Conservation (phyloP, 768 basidiomycete genomes). For the Leccinum truebloodii region DNA sequence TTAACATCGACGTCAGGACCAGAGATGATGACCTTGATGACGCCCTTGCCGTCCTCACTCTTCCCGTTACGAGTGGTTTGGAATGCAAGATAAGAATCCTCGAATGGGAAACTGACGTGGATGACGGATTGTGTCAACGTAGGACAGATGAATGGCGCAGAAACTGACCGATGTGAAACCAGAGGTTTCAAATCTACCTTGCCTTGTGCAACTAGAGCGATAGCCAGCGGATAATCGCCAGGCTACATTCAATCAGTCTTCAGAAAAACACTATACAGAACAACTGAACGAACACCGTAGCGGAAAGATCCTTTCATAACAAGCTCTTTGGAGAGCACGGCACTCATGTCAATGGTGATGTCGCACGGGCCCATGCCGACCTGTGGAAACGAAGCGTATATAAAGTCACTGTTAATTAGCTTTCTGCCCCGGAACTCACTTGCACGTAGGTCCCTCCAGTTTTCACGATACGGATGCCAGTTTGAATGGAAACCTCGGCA, state of each 20-base stretch:
- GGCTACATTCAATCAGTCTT: constrained; percentile 44
- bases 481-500: constrained; percentile 91
- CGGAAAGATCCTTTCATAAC: constrained; percentile 91
- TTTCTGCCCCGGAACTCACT: constrained; percentile 33
- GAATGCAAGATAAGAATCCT: constrained; percentile 80
- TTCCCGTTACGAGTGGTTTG: constrained; percentile 76
- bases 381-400: constrained; percentile 22
- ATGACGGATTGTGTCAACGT: not conserved
- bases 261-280: not conserved
- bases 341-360: constrained; percentile 69
- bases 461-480: constrained; percentile 73
- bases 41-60: constrained; percentile 81
- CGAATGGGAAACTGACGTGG: constrained; percentile 62
- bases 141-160: not conserved
- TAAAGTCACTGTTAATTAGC: not conserved
- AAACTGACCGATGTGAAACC: constrained; percentile 77
- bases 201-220: constrained; percentile 79
- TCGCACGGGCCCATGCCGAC: constrained; percentile 88
- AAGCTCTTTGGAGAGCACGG: constrained; percentile 76
- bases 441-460: constrained; percentile 76
- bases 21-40: constrained; percentile 89
- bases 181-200: constrained; percentile 86
- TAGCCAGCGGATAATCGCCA: constrained; percentile 83
- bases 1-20: constrained; percentile 64
- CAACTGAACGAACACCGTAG: constrained; percentile 58